Conservation (phyloP, 2,329 filamentous ascomycete species). For the Nemania sp. region DNA sequence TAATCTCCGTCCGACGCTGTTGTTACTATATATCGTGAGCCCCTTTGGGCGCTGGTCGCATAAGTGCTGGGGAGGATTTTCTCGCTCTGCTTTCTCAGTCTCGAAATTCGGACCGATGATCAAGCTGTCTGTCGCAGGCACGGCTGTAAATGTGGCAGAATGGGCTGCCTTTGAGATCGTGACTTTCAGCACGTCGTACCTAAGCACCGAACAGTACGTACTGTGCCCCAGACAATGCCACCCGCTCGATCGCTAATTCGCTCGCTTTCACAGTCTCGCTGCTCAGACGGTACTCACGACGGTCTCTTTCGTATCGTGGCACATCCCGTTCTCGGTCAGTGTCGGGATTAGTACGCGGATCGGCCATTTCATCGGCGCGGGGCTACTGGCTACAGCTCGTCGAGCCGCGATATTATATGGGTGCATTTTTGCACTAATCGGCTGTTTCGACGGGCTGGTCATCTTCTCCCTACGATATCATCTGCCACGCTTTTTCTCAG, state of each 20-base stretch:
- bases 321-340: conserved; percentile 48
- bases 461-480: conserved; percentile 38
- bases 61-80: conserved; percentile 51
- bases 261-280: no score
- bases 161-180: conserved; percentile 49
- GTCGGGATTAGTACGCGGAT: conserved; percentile 48
- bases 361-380: conserved; percentile 48
- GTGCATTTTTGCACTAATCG: conserved; percentile 39
- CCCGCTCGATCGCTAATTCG: no score
- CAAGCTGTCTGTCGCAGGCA: conserved; percentile 45
- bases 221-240: no score
- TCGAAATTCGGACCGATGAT: conserved; percentile 44
- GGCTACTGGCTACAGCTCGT: conserved; percentile 38
- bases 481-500: conserved; percentile 40
- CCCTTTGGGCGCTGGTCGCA: conserved; percentile 44
- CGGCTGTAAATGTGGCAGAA: conserved; percentile 46
- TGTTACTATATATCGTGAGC: conserved; percentile 50
- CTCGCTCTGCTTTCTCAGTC: conserved; percentile 40
- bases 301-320: conserved; percentile 46
- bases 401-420: conserved; percentile 39
- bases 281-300: conserved; percentile 48
- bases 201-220: no score
- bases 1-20: conserved; percentile 50
- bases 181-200: conserved; percentile 44
- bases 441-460: conserved; percentile 38